These are phyloP conservation scores for Gonapodya prolifera DNA, from an alignment of 192 early-diverging fungal species.

Conservation along the genomic window DNA sequence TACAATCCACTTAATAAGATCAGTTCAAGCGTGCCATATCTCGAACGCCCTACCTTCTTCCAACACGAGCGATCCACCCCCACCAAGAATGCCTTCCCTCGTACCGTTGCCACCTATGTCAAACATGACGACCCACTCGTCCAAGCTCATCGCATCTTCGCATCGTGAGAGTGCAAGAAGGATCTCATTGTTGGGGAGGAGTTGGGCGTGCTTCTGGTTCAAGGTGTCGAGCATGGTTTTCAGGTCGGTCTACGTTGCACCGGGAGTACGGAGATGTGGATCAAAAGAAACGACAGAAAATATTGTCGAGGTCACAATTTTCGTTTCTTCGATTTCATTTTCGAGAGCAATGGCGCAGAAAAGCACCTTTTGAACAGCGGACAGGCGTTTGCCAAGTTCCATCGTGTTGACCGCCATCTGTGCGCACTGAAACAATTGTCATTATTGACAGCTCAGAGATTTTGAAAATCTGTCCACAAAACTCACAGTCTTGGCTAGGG, in stretches of 20 bases:
- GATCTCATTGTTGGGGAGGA: not conserved
- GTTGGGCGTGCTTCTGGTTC: not conserved
- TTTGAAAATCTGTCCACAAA: not conserved
- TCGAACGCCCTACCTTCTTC: not conserved
- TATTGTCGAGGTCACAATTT: too few relatives aligned
- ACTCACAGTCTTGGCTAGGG: conserved; percentile 16
- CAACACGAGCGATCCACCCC: not conserved
- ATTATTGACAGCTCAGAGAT: not conserved
- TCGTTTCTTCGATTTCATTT: too few relatives aligned
- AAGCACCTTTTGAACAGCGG: too few relatives aligned
- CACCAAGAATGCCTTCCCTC: not conserved
- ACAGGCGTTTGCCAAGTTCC: too few relatives aligned
- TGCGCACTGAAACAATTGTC: not conserved
- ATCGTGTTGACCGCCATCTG: too few relatives aligned
- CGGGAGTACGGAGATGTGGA: too few relatives aligned
- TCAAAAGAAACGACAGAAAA: too few relatives aligned
- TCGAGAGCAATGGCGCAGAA: too few relatives aligned
- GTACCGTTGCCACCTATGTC: not conserved
- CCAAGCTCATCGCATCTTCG: not conserved
- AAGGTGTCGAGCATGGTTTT: not conserved
- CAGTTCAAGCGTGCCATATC: not conserved
- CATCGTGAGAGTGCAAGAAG: not conserved
- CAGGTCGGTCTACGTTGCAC: not conserved
- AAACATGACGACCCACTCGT: not conserved
- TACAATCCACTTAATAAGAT: not conserved